Conservation (phyloP, 192 early-diverging fungal genomes). For the Gamsiella multidivaricata region DNA sequence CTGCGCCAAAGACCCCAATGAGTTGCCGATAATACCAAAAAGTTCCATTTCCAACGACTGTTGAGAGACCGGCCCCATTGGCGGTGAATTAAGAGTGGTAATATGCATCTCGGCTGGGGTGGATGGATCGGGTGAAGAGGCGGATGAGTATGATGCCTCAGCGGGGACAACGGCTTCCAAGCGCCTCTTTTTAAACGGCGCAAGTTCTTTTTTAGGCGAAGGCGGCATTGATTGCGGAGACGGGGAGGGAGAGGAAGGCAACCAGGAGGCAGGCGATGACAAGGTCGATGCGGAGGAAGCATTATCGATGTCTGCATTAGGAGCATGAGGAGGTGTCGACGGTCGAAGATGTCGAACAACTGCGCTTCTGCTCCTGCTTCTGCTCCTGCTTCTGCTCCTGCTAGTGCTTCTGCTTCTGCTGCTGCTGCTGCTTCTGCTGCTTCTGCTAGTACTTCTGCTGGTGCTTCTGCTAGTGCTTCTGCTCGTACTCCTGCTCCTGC, state of each 20-base stretch:
- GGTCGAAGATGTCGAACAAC: not conserved
- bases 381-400: conserved; percentile 8
- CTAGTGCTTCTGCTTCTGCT: conserved; percentile 4
- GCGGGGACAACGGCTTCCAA: conserved; percentile 14
- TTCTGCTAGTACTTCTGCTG: conserved; percentile 2
- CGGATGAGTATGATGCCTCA: conserved; percentile 17
- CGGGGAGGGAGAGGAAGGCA: conserved; percentile 25
- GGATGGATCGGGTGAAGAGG: conserved; percentile 6
- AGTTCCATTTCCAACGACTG: conserved; percentile 34
- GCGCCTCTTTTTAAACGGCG: conserved; percentile 25
- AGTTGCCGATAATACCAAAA: conserved; percentile 22
- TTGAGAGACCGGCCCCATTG: conserved; percentile 5
- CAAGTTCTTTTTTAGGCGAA: conserved; percentile 3
- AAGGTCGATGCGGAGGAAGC: conserved; percentile 45
- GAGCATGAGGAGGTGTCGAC: not conserved
- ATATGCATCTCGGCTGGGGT: not conserved
- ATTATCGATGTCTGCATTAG: conserved; percentile 28
- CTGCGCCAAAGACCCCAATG: conserved; percentile 7
- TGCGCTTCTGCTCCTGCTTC: not conserved
- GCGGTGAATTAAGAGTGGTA: not conserved
- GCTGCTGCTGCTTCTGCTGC: conserved; percentile 3
- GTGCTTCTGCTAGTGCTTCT: not conserved
- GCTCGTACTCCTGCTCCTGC: conserved; percentile 8
- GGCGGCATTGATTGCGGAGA: conserved; percentile 18
- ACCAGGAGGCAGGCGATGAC: conserved; percentile 43